Base-by-base conservation (phyloP, 1,284 basidiomycete species). In the Ceratobasidium sp. region DNA sequence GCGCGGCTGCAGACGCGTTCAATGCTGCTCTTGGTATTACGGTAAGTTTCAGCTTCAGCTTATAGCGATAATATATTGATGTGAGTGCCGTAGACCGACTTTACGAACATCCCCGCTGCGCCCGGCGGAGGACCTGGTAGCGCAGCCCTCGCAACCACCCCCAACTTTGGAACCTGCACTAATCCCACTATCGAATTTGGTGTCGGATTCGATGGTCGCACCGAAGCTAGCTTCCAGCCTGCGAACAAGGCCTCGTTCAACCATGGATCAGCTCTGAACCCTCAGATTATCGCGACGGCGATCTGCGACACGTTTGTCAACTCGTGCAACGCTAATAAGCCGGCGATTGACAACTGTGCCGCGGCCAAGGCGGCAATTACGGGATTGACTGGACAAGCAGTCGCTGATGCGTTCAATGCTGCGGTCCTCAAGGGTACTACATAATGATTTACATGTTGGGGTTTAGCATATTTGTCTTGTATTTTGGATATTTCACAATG, bases 101-200 rank as follows among this genome's bases (percentile, higher is more conserved):
- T 73, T 47, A 71, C 73, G 29, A 64, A 43, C 68, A 56, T 72
- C 22, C 71, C 69, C 10, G 69, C 69, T 52, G 71, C 71, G 35
- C 68, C 57, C 27, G 67, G 67, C 27, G 67, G 67, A 29, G 67
- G 67, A 13, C 67, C 35, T 15, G 67, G 67, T 27, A 40, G 27
- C 40, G 54, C 43, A 22, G 67, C 53, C 25, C 47, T 52, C 10
- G 56, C 56, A 20, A 54, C 68, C 6, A 62, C 56, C 20, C 65
- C 68, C 47, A 56, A 69, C 57, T 70, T 72, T 56, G 71, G 69
- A 49, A 69, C 62, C 22, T 72, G 86, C 79, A 79, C 82, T 2
- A 78, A 83, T 31, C 86, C 86, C 13, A 77, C 86, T 75, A 87
- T 90, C 72, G 81, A 85, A 72, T 89, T 89, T 73, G 86, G 80